Percentiles rank a stretch among this genome's conserved stretches.
Conservation (phyloP, 192 early-diverging fungal species). For the Mortierella alpina region DNA sequence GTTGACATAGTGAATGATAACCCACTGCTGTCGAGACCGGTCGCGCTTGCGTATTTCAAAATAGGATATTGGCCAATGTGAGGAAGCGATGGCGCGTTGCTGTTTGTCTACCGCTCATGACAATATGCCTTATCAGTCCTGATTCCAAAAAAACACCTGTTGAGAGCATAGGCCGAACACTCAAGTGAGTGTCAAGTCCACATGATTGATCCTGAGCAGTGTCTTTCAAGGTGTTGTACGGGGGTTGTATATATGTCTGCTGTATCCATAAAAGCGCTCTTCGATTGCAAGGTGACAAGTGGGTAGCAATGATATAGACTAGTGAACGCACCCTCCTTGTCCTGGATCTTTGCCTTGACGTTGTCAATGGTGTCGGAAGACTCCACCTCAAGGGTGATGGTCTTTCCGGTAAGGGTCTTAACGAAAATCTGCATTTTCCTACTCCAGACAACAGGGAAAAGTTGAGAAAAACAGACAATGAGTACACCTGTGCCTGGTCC, state of each 20-base stretch:
- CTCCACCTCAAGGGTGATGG: constrained; percentile 92
- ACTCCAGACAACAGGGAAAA: background rate
- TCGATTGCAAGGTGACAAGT: background rate
- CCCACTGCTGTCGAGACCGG: no score
- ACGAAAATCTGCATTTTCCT: constrained; percentile 87
- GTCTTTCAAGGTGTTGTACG: no score
- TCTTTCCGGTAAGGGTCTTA: constrained; percentile 89
- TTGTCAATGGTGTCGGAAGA: constrained; percentile 92
- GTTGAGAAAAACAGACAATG: background rate
- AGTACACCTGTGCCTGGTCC: constrained; percentile 2
- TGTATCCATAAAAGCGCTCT: background rate
- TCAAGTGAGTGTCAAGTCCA: no score
- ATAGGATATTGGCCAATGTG: no score
- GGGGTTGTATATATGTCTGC: background rate
- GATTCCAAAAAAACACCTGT: no score
- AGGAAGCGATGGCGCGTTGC: no score
- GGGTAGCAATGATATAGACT: background rate
- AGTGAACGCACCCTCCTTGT: constrained; percentile 84
- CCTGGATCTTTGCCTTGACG: constrained; percentile 96
- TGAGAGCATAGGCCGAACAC: no score
- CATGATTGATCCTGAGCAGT: no score
- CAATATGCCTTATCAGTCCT: no score
- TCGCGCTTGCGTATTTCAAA: no score
- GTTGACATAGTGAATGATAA: no score
- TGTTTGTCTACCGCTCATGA: no score